A percentile compares a stretch with the other conserved stretches of the same genome.
Evolutionary conservation across 2,329 filamentous ascomycete genomes (phyloP).

Genomic region (Clarireedia monteithiana): DNA sequence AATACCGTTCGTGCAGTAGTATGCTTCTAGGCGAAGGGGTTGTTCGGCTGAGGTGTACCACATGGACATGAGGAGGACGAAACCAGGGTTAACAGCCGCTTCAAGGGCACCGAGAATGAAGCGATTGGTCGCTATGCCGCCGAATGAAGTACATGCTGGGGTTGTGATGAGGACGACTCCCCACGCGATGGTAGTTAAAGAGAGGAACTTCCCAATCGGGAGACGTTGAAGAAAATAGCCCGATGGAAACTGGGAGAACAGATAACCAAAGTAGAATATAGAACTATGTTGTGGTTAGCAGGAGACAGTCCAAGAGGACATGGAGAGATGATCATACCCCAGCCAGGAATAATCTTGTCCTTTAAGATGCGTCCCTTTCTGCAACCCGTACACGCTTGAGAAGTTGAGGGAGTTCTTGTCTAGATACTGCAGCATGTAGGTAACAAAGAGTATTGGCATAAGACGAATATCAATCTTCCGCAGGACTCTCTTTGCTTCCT

Average conservation of each 20-base stretch:
- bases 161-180: constrained; percentile 40
- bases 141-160: constrained; percentile 47
- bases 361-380: constrained; percentile 38
- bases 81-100: constrained; percentile 44
- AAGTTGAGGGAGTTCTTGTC: constrained; percentile 50
- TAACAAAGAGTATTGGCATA: constrained; percentile 48
- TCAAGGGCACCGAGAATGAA: constrained; percentile 52
- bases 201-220: constrained; percentile 42
- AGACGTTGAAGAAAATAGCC: constrained; percentile 40
- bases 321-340: constrained; percentile 17
- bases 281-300: constrained; percentile 27
- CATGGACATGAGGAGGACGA: constrained; percentile 33
- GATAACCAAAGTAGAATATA: constrained; percentile 45
- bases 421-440: constrained; percentile 54
- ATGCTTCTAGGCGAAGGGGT: constrained; percentile 31
- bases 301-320: not conserved
- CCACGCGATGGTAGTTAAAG: constrained; percentile 38
- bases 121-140: constrained; percentile 48
- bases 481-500: constrained; percentile 34
- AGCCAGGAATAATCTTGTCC: constrained; percentile 46
- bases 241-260: constrained; percentile 38
- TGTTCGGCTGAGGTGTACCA: constrained; percentile 35
- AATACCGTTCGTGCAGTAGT: constrained; percentile 34
- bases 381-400: constrained; percentile 40
- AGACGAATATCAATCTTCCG: constrained; percentile 48